These are phyloP conservation scores for Aquilaria agallochum DNA, from an alignment of 441 rosid genomes.

Conservation along the genomic window DNA sequence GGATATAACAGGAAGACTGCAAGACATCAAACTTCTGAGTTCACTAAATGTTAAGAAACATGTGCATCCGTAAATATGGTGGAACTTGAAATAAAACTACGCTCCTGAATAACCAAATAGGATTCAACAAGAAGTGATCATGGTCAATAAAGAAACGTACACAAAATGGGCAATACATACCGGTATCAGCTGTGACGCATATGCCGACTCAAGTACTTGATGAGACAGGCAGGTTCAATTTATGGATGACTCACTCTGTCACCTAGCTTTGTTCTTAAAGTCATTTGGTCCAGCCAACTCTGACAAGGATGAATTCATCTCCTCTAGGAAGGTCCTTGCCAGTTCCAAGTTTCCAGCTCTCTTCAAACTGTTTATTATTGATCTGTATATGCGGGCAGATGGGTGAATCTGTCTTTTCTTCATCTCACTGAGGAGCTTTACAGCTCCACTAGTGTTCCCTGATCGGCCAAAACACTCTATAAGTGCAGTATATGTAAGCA, in stretches of 20 bases:
- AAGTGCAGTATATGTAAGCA: slow-evolving; percentile 76
- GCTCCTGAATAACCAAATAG: not conserved
- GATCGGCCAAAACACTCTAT: slow-evolving; percentile 72
- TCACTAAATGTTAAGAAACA: not conserved
- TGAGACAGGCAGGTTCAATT: slow-evolving; percentile 5
- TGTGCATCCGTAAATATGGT: not conserved
- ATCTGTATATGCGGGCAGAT: slow-evolving; percentile 57
- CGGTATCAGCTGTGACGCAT: slow-evolving; percentile 4
- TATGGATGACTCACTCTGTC: slow-evolving; percentile 6
- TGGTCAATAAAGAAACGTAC: not conserved
- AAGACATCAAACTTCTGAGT: not conserved
- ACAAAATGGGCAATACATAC: not conserved
- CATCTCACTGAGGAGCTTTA: slow-evolving; percentile 74
- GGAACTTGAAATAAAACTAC: not conserved
- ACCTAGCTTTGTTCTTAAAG: slow-evolving; percentile 48
- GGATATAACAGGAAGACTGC: not conserved
- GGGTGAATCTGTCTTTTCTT: slow-evolving; percentile 57
- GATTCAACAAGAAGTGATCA: not conserved
- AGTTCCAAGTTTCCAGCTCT: slow-evolving; percentile 56
- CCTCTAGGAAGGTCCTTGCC: slow-evolving; percentile 46
- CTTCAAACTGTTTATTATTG: slow-evolving; percentile 52
- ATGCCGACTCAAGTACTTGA: not conserved
- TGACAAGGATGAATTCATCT: slow-evolving; percentile 49
- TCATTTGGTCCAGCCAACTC: slow-evolving; percentile 59
- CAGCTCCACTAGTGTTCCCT: slow-evolving; percentile 51